Conservation (phyloP, 2,329 filamentous ascomycete genomes). For the Rutstroemia sp. region DNA sequence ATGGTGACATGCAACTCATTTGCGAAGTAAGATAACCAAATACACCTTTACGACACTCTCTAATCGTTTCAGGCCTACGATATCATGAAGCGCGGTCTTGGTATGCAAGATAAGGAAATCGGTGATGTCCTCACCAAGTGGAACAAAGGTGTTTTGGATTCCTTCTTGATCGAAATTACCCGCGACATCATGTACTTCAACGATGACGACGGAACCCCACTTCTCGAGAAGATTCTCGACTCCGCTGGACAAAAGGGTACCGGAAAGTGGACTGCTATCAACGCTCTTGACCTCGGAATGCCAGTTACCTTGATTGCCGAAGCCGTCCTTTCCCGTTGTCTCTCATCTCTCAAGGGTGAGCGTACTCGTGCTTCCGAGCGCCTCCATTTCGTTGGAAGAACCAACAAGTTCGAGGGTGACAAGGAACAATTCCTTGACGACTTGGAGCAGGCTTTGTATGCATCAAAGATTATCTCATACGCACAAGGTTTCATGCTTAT, state of each 20-base stretch:
- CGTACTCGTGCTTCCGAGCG: constrained; percentile 73
- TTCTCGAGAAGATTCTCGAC: constrained; percentile 98
- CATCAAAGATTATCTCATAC: constrained; percentile 99
- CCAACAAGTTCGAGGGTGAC: constrained; percentile 78
- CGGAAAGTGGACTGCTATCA: constrained; percentile 99
- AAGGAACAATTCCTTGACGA: constrained; percentile 91
- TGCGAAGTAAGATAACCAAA: constrained; percentile 66
- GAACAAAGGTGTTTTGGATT: constrained; percentile 98
- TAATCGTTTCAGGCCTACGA: constrained; percentile 72
- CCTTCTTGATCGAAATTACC: constrained; percentile 98
- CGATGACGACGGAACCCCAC: constrained; percentile 82
- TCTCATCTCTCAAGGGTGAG: constrained; percentile 92
- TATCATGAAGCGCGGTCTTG: constrained; percentile 97
- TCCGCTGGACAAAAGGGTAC: constrained; percentile 99
- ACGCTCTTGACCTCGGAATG: constrained; percentile 96
- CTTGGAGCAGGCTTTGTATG: constrained; percentile 97
- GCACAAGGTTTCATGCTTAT: constrained; percentile 99
- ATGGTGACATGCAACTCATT: constrained; percentile 99
- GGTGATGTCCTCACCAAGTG: constrained; percentile 90
- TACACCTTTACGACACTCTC: neutral
- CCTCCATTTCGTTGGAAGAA: constrained; percentile 67
- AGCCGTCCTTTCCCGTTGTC: constrained; percentile 89
- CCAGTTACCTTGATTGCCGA: constrained; percentile 97
- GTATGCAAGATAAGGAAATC: constrained; percentile 86
- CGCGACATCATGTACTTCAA: constrained; percentile 98